A percentile compares a stretch with the other conserved stretches of the same genome.
Evolutionary conservation across 306 rosid genomes (phyloP).

Genomic region (Rosa chinensis): DNA sequence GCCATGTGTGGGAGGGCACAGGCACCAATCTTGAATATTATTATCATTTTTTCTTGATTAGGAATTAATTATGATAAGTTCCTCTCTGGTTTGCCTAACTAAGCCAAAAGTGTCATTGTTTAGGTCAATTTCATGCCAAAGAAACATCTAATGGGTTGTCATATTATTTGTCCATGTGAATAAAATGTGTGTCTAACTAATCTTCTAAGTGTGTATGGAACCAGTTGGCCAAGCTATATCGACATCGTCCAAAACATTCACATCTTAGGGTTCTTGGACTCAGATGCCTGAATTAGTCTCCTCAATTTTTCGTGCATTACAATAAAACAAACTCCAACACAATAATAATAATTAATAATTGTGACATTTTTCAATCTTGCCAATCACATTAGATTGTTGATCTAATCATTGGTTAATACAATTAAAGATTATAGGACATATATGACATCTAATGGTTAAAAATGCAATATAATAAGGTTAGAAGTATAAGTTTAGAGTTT

Average conservation of each 20-base stretch:
- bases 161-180: conserved; percentile 16
- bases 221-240: neutral
- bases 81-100: conserved; percentile 9
- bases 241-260: conserved; percentile 8
- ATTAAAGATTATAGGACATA: neutral
- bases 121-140: conserved; percentile 13
- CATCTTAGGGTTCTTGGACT: conserved; percentile 1
- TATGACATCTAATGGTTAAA: neutral
- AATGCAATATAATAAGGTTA: neutral
- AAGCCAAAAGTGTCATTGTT: conserved; percentile 25
- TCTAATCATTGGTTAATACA: neutral
- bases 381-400: neutral
- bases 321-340: neutral
- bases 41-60: conserved; percentile 1
- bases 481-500: too few species aligned
- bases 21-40: conserved; percentile 29
- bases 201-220: neutral
- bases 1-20: conserved; percentile 16
- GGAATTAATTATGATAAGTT: neutral
- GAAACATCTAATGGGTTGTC: neutral
- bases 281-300: neutral
- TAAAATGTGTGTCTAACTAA: neutral
- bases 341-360: neutral
- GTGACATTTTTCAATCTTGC: neutral
- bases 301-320: neutral